Evolutionary conservation across 2,329 filamentous ascomycete species (phyloP), one percentile per base, ranked within the genome.

Genomic region (Dactylonectria macrodidyma): DNA sequence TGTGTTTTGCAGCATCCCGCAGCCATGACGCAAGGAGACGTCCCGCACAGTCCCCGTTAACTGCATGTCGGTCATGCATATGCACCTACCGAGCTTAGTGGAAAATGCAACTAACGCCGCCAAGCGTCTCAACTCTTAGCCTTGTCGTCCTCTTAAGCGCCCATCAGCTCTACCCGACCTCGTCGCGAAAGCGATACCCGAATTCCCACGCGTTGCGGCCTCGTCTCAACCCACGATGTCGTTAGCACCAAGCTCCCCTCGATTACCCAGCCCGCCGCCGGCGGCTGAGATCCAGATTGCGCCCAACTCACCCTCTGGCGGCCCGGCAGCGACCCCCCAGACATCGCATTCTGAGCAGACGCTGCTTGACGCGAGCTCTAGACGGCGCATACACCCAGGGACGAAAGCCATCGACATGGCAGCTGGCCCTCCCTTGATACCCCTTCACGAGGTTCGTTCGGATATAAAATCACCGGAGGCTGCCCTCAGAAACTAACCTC

Each of bases 391-490:
- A 83, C 93, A 95, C 60, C 95, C 95, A 5, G 96, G 96, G 63
- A 98, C 95, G 51, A 96, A 92, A 80, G 90, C 95, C n/a, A 90
- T 90, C 62, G 94, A 98, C 75, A 98, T 99, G 93, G 92, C 93
- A 57, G 91, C 93, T 69, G 96, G 96, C 0, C 96, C 95, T 72
- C 95, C 96, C 16, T 85, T 98, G 69, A 89, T 98, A 62, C 93
- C 95, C 50, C 84, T 98, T 67, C 90, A 90, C 72, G 93, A 98
- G 86, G 95, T 97, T 80, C 71, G 88, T 80, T 56, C 44, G 19
- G 51, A 38, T 11, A 59, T 59, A 14, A 12, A 22, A 26, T 14
- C 30, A 7, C 34, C 16, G 22, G 34, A 8, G 30, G 14, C 10
- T 33, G 54, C 57, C 26, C 14, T n/a, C 51, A 22, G 56, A 67